These are phyloP conservation scores for Chaetoceros tenuissimus DNA, from an alignment of 108 stramenopile genomes.

Conservation along the genomic window DNA sequence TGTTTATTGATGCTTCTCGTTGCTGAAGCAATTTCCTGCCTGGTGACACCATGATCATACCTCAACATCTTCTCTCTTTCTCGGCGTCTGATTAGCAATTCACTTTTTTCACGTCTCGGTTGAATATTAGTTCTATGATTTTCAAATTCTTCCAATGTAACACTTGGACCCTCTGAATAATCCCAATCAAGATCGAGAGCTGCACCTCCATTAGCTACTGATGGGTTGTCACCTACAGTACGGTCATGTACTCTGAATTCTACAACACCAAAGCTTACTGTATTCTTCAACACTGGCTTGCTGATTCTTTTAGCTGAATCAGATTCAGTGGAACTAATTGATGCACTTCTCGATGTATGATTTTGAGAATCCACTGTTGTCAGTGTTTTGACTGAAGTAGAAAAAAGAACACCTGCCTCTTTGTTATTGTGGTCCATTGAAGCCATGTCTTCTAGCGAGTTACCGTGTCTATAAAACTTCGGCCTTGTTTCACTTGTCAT, in stretches of 20 bases:
- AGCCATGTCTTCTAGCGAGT: too few species aligned
- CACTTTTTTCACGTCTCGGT: not conserved
- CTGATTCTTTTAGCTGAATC: too few species aligned
- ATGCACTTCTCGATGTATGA: too few species aligned
- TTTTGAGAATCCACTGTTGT: too few species aligned
- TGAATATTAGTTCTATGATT: not conserved
- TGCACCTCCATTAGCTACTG: not conserved
- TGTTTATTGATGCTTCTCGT: not conserved
- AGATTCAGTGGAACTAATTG: too few species aligned
- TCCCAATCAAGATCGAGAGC: not conserved
- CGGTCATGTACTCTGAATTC: slow-evolving; percentile 38
- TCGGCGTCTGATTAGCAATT: not conserved
- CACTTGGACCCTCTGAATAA: not conserved
- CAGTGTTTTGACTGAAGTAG: too few species aligned
- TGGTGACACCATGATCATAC: not conserved
- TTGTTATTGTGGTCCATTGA: too few species aligned
- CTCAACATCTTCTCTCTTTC: not conserved
- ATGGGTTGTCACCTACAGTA: slow-evolving; percentile 6
- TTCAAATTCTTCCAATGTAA: not conserved
- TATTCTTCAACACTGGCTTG: too few species aligned
- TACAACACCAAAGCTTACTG: slow-evolving; percentile 25
- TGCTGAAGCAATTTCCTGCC: not conserved
- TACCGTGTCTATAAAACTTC: too few species aligned
- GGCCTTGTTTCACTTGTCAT: too few species aligned
- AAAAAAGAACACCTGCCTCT: too few species aligned